Evolutionary conservation across 257 asterid genomes (phyloP).

Genomic region (Solanum clarkiae): DNA sequence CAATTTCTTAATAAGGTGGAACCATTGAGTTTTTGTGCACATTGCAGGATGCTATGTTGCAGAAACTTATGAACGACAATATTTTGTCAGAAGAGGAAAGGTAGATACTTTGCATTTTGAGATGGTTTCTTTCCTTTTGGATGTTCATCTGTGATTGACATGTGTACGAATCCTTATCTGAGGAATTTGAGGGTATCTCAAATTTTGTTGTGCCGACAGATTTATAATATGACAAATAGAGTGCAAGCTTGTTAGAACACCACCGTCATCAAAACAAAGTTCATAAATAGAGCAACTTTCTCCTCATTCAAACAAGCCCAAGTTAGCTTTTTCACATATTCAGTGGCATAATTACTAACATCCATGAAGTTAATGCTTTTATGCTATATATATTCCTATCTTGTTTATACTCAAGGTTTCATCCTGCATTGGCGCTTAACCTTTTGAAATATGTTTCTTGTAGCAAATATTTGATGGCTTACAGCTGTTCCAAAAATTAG

Average conservation of each 20-base stretch:
- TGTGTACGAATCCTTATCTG: not conserved
- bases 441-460: not conserved
- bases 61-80: constrained; percentile 55
- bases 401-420: not conserved
- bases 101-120: constrained; percentile 31
- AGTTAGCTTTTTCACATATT: not conserved
- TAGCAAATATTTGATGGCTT: not conserved
- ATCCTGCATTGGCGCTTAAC: not conserved
- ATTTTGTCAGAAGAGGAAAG: constrained; percentile 79
- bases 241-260: not conserved
- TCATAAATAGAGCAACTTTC: not conserved
- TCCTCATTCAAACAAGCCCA: not conserved
- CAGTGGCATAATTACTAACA: not conserved
- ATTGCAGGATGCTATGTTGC: constrained; percentile 89
- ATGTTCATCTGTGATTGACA: not conserved
- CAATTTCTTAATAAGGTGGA: not conserved
- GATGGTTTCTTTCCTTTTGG: not conserved
- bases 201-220: not conserved
- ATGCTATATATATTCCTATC: not conserved
- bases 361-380: not conserved
- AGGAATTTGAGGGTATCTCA: not conserved
- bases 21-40: not conserved
- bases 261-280: not conserved
- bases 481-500: not conserved
- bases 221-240: not conserved